Base-by-base conservation (phyloP, 495 filamentous ascomycete genomes). In the Cladorrhinum samala region DNA sequence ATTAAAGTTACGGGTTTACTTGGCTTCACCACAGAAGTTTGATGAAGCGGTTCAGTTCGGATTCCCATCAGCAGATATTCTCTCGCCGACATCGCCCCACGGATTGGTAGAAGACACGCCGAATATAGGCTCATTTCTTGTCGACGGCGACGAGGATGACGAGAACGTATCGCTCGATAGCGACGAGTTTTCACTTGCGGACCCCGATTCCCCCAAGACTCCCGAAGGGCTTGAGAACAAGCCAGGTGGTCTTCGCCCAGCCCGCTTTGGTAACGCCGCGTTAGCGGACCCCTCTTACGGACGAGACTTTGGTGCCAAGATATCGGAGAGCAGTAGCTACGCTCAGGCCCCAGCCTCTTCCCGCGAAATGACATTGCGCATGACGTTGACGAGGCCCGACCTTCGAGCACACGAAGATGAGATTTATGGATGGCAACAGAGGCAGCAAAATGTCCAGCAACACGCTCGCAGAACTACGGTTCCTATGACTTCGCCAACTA, bases 1-100 rank as follows among this genome's bases (percentile, higher is more conserved):
- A 36, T 70, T 91, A 45, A 95, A 92, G 64, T 72, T 96, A 11
- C 84, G 89, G 2, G 83, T 90, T n/a, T 95, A 91, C 57, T 77
- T 95, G 2, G 86, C 87, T 16, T 96, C 92, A 1, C 87, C 90
- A 8, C 88, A 95, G 56, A 95, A 95, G 64, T 95, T 96, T 54
- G 93, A 97, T 61, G 91, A 96, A 72, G 91, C 89, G 1, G 79
- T 96, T 49, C 88, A 93, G 63, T 95, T 93, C 70, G 91, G 92
- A 3, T 96, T 96, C 57, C 90, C 91, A 0, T 83, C 88, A 16
- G 78, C 70, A 25, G 70, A 77, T 36, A 62, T 62, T 2, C 53
- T 70, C 20, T 62, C 67, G 0, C 62, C 45, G 41, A 64, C 61
- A 18, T 59, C 63, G 20, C 64, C 56, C 39, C 63, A 59, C 14